Percentiles rank a stretch among this genome's conserved stretches.
These are phyloP conservation scores for Cucurbita ficifolia DNA, from an alignment of 306 rosid species.

Conservation along the genomic window DNA sequence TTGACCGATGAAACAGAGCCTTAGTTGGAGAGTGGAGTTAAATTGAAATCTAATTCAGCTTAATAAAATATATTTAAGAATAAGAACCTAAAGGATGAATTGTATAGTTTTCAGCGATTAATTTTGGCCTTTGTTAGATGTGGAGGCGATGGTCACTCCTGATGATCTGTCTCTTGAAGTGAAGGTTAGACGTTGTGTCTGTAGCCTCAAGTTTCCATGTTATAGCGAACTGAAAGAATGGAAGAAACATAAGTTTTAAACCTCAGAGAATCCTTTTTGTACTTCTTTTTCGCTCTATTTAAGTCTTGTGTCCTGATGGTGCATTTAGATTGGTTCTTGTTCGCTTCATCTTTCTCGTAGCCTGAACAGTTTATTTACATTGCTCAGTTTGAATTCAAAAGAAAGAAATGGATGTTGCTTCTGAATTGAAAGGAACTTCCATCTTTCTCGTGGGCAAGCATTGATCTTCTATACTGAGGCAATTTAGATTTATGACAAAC, in stretches of 20 bases:
- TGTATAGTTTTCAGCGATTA: background rate
- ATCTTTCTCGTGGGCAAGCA: constrained; percentile 76
- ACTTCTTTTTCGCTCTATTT: background rate
- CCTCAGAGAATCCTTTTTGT: background rate
- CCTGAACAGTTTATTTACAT: constrained; percentile 42
- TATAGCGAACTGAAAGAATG: background rate
- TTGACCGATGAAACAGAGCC: background rate
- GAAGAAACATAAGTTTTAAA: background rate
- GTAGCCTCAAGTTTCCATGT: background rate
- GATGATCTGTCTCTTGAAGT: constrained; percentile 29
- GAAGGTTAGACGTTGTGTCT: constrained; percentile 41
- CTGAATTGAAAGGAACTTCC: constrained; percentile 76
- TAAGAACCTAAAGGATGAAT: background rate
- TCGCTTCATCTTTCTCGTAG: background rate
- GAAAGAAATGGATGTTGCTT: constrained; percentile 54
- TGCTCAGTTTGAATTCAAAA: constrained; percentile 50
- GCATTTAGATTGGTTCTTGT: background rate
- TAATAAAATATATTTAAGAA: background rate
- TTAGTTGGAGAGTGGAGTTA: background rate
- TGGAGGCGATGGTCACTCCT: constrained; percentile 23
- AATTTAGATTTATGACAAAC: background rate
- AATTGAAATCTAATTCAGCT: background rate
- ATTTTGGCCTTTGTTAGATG: constrained; percentile 13
- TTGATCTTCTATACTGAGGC: background rate
- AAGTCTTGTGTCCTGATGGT: background rate